Percentiles rank a stretch among this genome's conserved stretches.
Conservation (phyloP, 768 basidiomycete genomes). For the Trametes cubensis region DNA sequence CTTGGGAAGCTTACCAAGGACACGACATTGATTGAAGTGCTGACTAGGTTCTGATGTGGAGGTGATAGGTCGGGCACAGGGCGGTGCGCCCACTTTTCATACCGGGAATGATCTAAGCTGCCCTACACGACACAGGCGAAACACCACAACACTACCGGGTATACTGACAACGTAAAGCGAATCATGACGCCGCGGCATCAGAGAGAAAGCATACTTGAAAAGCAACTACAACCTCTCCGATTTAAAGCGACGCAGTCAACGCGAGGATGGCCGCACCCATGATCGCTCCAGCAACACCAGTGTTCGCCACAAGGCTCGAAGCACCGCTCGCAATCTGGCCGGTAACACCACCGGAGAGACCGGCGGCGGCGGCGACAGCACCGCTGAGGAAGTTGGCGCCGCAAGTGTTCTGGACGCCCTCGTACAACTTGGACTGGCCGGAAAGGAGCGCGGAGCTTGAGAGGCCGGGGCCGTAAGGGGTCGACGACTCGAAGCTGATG, state of each 20-base stretch:
- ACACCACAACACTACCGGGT: slow-evolving; percentile 23
- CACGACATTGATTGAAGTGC: too few species aligned
- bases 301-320: slow-evolving; percentile 32
- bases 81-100: not conserved
- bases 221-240: slow-evolving; percentile 14
- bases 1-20: too few species aligned
- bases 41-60: too few species aligned
- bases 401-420: slow-evolving; percentile 62
- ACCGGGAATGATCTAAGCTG: too few species aligned
- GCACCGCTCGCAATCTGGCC: slow-evolving; percentile 35
- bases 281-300: slow-evolving; percentile 36
- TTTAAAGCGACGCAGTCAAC: slow-evolving; percentile 34
- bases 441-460: slow-evolving; percentile 61
- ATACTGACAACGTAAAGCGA: slow-evolving; percentile 24
- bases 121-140: not conserved
- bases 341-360: slow-evolving; percentile 44
- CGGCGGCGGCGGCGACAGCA: slow-evolving; percentile 70
- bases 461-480: slow-evolving; percentile 79
- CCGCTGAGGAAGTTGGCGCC: slow-evolving; percentile 70
- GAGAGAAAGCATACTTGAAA: slow-evolving; percentile 20
- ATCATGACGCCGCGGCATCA: slow-evolving; percentile 15
- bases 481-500: slow-evolving; percentile 70
- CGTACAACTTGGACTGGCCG: slow-evolving; percentile 69
- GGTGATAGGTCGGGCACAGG: not conserved
- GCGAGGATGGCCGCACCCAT: slow-evolving; percentile 39